These are phyloP conservation scores for Globisporangium lucens DNA, from an alignment of 352 stramenopile species.

Conservation along the genomic window DNA sequence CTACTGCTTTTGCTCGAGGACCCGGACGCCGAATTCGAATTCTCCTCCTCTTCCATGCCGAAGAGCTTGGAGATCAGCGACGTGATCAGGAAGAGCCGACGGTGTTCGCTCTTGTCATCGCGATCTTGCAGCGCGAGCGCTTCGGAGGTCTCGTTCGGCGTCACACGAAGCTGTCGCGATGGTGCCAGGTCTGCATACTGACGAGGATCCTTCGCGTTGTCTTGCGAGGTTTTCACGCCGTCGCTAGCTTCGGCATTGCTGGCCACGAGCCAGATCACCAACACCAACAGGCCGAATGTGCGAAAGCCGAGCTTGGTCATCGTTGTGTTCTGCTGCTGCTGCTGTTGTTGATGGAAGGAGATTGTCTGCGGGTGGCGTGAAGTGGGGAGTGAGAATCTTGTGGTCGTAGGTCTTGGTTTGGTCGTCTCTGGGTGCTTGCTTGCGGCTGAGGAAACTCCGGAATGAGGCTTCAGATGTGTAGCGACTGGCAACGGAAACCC, in stretches of 20 bases:
- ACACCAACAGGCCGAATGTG: too few relatives aligned
- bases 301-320: too few relatives aligned
- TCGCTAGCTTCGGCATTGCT: not conserved
- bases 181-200: not conserved
- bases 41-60: not conserved
- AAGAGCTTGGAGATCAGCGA: slow-evolving; percentile 1
- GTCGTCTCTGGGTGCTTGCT: too few relatives aligned
- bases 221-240: not conserved
- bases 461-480: too few relatives aligned
- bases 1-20: not conserved
- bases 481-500: too few relatives aligned
- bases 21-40: not conserved
- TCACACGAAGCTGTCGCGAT: not conserved
- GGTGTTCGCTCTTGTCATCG: not conserved
- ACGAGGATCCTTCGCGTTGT: not conserved
- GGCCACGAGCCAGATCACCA: too few relatives aligned
- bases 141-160: not conserved
- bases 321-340: too few relatives aligned
- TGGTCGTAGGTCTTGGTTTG: too few relatives aligned
- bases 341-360: too few relatives aligned
- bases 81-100: slow-evolving; percentile 5
- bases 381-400: too few relatives aligned
- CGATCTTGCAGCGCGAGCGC: not conserved
- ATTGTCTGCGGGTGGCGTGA: too few relatives aligned
- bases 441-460: too few relatives aligned